Percentiles rank a stretch among this genome's conserved stretches.
Conservation (phyloP, 257 asterid species). For the Solanum megistacrolobum region DNA sequence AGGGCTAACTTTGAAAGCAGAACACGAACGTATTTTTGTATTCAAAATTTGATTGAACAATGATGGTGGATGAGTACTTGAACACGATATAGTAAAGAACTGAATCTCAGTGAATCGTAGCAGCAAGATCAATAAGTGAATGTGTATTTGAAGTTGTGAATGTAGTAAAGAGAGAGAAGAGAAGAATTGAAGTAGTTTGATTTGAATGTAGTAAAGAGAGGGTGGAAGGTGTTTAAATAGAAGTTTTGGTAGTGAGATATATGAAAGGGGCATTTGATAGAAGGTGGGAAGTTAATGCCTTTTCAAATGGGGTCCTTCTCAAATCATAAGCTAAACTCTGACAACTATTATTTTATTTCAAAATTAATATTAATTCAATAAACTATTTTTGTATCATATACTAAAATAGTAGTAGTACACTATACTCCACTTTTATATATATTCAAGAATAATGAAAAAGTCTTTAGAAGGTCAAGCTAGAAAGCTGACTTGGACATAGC, state of each 20-base stretch:
- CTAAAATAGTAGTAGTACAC: neutral
- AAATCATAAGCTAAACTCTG: slow-evolving; percentile 37
- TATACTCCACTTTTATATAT: neutral
- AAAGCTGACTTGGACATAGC: slow-evolving; percentile 19
- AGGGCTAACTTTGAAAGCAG: neutral
- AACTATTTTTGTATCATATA: neutral
- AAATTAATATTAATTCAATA: neutral
- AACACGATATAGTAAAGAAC: neutral
- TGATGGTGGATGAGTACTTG: neutral
- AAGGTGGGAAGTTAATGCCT: slow-evolving; percentile 26
- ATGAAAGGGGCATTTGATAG: slow-evolving; percentile 34
- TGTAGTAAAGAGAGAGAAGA: neutral
- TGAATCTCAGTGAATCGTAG: neutral
- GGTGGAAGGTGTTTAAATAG: slow-evolving; percentile 45
- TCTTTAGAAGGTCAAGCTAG: slow-evolving; percentile 4
- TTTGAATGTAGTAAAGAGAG: slow-evolving; percentile 11
- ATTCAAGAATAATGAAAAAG: slow-evolving; percentile 2
- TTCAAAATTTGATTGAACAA: neutral
- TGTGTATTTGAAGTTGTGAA: neutral
- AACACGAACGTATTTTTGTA: neutral
- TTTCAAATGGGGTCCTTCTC: slow-evolving; percentile 17
- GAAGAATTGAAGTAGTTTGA: slow-evolving; percentile 5
- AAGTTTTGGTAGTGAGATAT: slow-evolving; percentile 9
- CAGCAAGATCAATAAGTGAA: neutral
- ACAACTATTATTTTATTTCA: slow-evolving; percentile 13